Percentiles rank a stretch among this genome's conserved stretches.
Evolutionary conservation across 768 basidiomycete species (phyloP).

Genomic region (Exidia glandulosa): DNA sequence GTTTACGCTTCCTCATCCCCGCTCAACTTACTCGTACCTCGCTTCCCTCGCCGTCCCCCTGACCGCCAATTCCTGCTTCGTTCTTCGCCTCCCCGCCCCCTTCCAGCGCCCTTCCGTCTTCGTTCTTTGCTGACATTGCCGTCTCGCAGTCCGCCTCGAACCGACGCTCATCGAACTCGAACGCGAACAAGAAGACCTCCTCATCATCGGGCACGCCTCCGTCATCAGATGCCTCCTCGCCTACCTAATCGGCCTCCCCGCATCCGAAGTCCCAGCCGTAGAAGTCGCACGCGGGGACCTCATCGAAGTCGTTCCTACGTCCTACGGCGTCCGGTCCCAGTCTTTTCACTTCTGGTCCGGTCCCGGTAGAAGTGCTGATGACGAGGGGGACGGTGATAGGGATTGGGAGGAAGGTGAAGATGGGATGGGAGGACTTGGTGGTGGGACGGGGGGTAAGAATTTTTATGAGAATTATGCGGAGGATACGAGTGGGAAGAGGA

Average conservation of each 20-base stretch:
- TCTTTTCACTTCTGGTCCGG: slow-evolving; percentile 84
- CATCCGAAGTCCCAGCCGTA: slow-evolving; percentile 93
- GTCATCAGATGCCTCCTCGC: slow-evolving; percentile 94
- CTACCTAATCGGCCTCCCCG: slow-evolving; percentile 86
- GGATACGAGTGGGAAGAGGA: slow-evolving; percentile 18
- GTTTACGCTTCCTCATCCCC: no score
- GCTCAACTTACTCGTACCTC: no score
- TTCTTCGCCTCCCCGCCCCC: no score
- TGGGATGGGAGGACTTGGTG: slow-evolving; percentile 22
- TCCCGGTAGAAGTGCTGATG: slow-evolving; percentile 47
- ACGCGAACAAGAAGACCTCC: slow-evolving; percentile 83
- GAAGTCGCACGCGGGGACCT: slow-evolving; percentile 94
- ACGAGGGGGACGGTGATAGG: slow-evolving; percentile 13
- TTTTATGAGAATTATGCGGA: slow-evolving; percentile 88
- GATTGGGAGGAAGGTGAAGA: slow-evolving; percentile 3
- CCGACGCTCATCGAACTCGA: slow-evolving; percentile 89
- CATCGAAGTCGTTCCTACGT: slow-evolving; percentile 84
- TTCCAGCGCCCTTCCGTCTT: no score
- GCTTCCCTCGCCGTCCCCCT: slow-evolving; percentile 4
- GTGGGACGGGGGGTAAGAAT: slow-evolving; percentile 43
- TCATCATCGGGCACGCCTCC: slow-evolving; percentile 95
- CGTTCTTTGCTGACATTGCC: not conserved
- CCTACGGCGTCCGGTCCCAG: slow-evolving; percentile 81
- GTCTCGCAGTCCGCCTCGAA: slow-evolving; percentile 74
- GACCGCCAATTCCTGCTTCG: slow-evolving; percentile 6